Conservation (phyloP, 2,329 filamentous ascomycete species). For the Penicillium sp. region DNA sequence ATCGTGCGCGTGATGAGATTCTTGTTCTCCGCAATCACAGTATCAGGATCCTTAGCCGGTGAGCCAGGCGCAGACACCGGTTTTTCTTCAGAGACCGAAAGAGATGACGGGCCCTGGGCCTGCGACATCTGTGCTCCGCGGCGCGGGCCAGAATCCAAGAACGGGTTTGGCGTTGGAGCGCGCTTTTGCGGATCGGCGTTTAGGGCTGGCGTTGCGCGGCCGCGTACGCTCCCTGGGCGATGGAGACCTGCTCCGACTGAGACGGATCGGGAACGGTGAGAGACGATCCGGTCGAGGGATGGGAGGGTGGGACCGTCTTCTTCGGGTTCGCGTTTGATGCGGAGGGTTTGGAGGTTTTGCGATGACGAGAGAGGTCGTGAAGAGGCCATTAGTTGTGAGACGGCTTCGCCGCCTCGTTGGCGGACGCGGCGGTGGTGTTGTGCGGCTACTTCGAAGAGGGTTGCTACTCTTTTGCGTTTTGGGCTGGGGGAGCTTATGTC, state of each 20-base stretch:
- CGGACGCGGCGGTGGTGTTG: constrained; percentile 43
- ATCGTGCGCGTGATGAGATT: constrained; percentile 43
- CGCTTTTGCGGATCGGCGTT: constrained; percentile 23
- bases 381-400: constrained; percentile 41
- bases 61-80: constrained; percentile 16
- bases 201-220: constrained; percentile 9
- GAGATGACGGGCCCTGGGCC: constrained; percentile 14
- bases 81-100: constrained; percentile 17
- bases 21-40: constrained; percentile 39
- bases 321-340: constrained; percentile 38
- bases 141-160: constrained; percentile 21
- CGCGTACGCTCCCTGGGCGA: constrained; percentile 18
- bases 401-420: constrained; percentile 40
- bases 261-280: constrained; percentile 34
- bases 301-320: constrained; percentile 27
- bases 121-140: constrained; percentile 8
- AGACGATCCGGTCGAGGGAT: constrained; percentile 29
- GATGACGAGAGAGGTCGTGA: constrained; percentile 29
- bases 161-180: constrained; percentile 26
- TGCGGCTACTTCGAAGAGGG: constrained; percentile 42
- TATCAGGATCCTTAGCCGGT: constrained; percentile 28
- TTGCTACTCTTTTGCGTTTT: constrained; percentile 45
- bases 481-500: constrained; percentile 41
- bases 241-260: constrained; percentile 32
- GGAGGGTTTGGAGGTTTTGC: constrained; percentile 31